Evolutionary conservation across 23 red algal genomes (phyloP).

Genomic region (Gracilaria domingensis): DNA sequence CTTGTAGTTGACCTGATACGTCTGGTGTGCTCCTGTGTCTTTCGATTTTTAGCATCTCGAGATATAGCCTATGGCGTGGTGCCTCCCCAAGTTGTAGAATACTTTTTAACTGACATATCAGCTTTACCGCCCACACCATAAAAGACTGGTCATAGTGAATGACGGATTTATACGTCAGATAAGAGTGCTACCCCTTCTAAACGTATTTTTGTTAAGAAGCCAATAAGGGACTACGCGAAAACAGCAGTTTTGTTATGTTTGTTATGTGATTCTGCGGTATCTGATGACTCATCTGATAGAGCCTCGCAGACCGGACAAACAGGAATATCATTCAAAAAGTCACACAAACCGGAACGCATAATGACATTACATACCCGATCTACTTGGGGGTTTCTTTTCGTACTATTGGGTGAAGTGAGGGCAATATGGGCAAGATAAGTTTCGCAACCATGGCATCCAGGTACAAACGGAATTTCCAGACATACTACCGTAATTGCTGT

Average conservation of each 20-base stretch:
- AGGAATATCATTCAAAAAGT: conserved; percentile 16
- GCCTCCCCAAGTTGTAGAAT: too few relatives aligned
- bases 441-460: conserved; percentile 29
- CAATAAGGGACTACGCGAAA: background rate
- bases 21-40: too few relatives aligned
- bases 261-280: background rate
- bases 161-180: too few relatives aligned
- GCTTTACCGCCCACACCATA: too few relatives aligned
- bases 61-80: too few relatives aligned
- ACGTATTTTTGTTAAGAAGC: background rate
- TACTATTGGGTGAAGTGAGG: background rate
- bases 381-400: background rate
- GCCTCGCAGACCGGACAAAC: conserved; percentile 12
- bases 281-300: background rate
- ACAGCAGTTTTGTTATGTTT: background rate
- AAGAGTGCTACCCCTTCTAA: too few relatives aligned
- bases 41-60: too few relatives aligned
- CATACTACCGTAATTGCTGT: conserved; percentile 14
- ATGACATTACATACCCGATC: conserved; percentile 12
- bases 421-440: conserved; percentile 1
- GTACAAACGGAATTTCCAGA: conserved; percentile 11
- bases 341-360: background rate
- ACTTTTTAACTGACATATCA: too few relatives aligned
- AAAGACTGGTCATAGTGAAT: too few relatives aligned
- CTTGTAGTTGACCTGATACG: too few relatives aligned